A percentile compares a stretch with the other conserved stretches of the same genome.
These are phyloP conservation scores for Erythrobasidium yunnanense DNA, from an alignment of 768 basidiomycete genomes.

Conservation along the genomic window DNA sequence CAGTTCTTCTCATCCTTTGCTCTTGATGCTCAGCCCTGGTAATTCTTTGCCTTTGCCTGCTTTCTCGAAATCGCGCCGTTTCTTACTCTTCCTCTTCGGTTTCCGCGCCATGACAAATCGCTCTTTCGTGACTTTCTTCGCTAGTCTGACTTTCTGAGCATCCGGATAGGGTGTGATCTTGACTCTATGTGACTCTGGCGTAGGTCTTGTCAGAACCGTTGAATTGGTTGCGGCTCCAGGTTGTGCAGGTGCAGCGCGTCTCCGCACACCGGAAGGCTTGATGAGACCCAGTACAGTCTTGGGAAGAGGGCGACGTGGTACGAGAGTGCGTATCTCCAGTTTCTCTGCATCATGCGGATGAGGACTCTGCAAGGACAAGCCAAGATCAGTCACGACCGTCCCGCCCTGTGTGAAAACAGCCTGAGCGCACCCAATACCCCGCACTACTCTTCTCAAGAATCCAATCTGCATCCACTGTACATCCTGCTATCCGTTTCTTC, in stretches of 20 bases:
- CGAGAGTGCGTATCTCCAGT: too few species aligned
- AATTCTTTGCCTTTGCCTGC: not conserved
- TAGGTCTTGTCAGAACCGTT: too few species aligned
- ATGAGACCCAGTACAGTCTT: too few species aligned
- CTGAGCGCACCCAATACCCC: not conserved
- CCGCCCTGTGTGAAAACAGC: too few species aligned
- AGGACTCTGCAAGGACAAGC: too few species aligned
- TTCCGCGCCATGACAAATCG: not conserved
- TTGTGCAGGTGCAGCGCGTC: too few species aligned
- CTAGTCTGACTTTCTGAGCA: not conserved
- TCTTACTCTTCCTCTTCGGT: constrained; percentile 3
- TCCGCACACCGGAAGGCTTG: too few species aligned
- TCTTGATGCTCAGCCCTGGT: not conserved
- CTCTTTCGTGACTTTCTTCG: not conserved
- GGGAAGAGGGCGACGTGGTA: too few species aligned
- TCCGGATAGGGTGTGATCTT: not conserved
- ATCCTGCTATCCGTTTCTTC: not conserved
- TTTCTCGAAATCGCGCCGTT: not conserved
- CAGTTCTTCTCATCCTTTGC: too few species aligned
- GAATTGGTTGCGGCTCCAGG: too few species aligned
- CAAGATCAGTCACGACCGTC: too few species aligned
- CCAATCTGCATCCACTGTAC: not conserved
- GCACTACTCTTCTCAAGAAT: not conserved
- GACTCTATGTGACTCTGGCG: not conserved
- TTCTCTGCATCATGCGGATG: too few species aligned